These are phyloP conservation scores for Talaromyces trachyspermus DNA, from an alignment of 495 filamentous ascomycete genomes.

Conservation along the genomic window DNA sequence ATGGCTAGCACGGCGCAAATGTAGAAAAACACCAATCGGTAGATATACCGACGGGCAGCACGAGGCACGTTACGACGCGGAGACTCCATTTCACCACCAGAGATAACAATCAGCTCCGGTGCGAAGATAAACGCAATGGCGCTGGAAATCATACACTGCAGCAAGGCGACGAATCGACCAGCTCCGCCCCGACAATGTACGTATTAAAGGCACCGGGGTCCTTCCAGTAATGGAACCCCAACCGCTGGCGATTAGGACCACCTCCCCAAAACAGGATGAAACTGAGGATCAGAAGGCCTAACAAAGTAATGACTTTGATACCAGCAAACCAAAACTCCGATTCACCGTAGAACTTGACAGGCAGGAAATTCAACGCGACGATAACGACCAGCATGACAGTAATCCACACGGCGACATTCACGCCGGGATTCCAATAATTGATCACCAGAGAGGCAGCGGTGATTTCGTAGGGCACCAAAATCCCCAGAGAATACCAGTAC, in stretches of 20 bases:
- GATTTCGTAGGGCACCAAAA: constrained; percentile 60
- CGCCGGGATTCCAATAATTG: constrained; percentile 55
- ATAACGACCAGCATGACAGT: constrained; percentile 62
- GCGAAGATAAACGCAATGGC: constrained; percentile 45
- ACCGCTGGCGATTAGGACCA: constrained; percentile 50
- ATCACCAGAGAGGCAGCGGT: constrained; percentile 62
- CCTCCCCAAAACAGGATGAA: constrained; percentile 63
- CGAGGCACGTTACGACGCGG: constrained; percentile 70
- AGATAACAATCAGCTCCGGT: constrained; percentile 66
- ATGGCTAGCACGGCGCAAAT: constrained; percentile 48
- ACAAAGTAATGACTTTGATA: constrained; percentile 67
- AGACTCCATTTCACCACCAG: constrained; percentile 73
- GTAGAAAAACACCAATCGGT: constrained; percentile 84
- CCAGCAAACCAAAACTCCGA: constrained; percentile 68
- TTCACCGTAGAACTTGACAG: constrained; percentile 63
- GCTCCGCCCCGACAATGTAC: constrained; percentile 31
- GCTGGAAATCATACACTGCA: constrained; percentile 31
- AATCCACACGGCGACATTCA: constrained; percentile 59
- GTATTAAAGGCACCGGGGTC: constrained; percentile 60
- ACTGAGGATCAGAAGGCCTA: constrained; percentile 60
- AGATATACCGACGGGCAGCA: constrained; percentile 75
- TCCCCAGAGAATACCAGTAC: constrained; percentile 57
- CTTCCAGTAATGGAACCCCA: constrained; percentile 69
- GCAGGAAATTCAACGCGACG: constrained; percentile 57
- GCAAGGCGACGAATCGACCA: constrained; percentile 37